Evolutionary conservation across 176 grass and related monocot genomes (phyloP), one percentile per base, ranked within the genome.

Genomic region (Eremochloa ophiuroides): DNA sequence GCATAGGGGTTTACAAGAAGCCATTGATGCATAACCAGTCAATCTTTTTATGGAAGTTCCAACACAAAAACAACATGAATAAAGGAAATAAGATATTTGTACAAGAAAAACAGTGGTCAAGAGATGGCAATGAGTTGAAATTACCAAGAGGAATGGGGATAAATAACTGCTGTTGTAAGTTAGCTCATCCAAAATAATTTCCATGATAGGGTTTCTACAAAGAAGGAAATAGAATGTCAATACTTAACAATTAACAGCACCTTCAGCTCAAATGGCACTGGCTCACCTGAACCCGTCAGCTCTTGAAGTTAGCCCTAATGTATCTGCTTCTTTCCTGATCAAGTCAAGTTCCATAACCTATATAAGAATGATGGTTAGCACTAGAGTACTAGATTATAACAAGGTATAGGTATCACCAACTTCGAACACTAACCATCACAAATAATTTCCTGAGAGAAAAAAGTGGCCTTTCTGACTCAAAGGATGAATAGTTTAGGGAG

Each of bases 141-240:
- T 85, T 90, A 94, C 95, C 88, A 69, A 62, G 42, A 98, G 88
- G 91, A 98, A 98, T 84, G 81, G 85, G 28, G 88, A 80, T 76
- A 94, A 69, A 62, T 89, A 75, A 84, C 73, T 86, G 80, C 71
- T 82, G 77, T 87, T 93, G 79, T 98, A 98, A 60, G 86, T 87
- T 73, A 98, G 83, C 76, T 98, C 95, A 81, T 98, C 95, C 84
- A 98, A 86, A 91, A 94, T 91, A 69, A 94, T 59, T n/a, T 98
- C 90, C 73, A 93, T 77, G 75, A 87, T 90, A 83, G 92, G 82
- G 71, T 68, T 88, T 91, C 95, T 98, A 82, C 61, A 71, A 56
- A 83, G 46, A 80, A 38, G 66, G 40, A 79, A 85, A 74, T 26
- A 78, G 55, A 79, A 71, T 75, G 50, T 92, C 41, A 83, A 56